phyloP scores from a whole-genome alignment of 192 early-diverging fungal genomes.

The Gonapodya sp. region DNA sequence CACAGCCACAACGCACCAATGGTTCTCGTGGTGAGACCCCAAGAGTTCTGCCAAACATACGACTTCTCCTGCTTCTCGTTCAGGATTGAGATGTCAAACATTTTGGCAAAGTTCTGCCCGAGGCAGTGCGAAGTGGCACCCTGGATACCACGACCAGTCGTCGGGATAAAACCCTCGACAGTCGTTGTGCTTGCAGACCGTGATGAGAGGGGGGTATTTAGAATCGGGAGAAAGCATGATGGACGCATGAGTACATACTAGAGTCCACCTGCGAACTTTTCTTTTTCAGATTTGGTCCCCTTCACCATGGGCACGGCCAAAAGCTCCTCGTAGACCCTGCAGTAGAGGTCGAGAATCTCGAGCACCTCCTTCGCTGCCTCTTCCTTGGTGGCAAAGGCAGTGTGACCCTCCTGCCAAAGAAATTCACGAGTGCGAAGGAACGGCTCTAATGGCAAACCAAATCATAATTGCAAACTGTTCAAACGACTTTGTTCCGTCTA shows the following conservation, averaged over 20 bases:
- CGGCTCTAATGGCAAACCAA: constrained; percentile 49
- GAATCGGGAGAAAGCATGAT: too few species aligned
- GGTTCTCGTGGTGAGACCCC: constrained; percentile 94
- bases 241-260: too few species aligned
- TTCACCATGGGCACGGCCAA: constrained; percentile 94
- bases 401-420: constrained; percentile 99
- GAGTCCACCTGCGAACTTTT: constrained; percentile 96
- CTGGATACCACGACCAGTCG: constrained; percentile 96
- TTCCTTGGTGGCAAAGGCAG: constrained; percentile 83
- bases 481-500: background rate
- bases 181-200: constrained; percentile 80
- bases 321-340: constrained; percentile 92
- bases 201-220: too few species aligned
- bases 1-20: constrained; percentile 66
- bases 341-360: constrained; percentile 89
- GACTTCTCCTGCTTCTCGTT: constrained; percentile 66
- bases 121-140: constrained; percentile 96
- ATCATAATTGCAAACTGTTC: background rate
- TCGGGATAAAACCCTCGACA: constrained; percentile 92
- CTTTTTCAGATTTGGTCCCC: constrained; percentile 96
- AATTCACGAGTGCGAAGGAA: constrained; percentile 99
- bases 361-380: constrained; percentile 78
- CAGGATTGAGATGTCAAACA: constrained; percentile 93
- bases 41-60: constrained; percentile 97
- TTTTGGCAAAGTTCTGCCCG: constrained; percentile 99